phyloP scores from a whole-genome alignment of 2,329 filamentous ascomycete genomes.

The Phialophora macrospora region DNA sequence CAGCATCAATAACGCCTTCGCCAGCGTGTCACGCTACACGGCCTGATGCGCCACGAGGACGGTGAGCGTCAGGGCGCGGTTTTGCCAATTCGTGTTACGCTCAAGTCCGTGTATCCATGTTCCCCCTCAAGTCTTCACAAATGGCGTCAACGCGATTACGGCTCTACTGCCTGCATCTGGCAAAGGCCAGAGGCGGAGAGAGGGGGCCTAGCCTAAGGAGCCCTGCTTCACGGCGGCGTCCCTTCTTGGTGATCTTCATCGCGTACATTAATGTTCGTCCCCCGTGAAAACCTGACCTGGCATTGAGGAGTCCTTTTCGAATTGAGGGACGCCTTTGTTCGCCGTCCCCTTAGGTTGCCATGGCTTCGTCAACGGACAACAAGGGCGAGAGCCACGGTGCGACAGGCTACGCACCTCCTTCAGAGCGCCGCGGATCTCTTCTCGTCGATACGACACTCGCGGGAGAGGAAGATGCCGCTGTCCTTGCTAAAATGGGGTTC shows the following conservation, averaged over 20 bases:
- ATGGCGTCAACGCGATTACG: neutral
- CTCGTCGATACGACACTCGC: conserved; percentile 34
- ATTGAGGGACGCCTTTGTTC: neutral
- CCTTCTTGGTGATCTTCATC: neutral
- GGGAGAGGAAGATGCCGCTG: conserved; percentile 48
- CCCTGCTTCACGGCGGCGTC: neutral
- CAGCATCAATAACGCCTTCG: neutral
- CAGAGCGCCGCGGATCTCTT: conserved; percentile 29
- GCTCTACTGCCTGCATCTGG: neutral
- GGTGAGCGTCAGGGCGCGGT: neutral
- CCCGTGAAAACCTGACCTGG: neutral
- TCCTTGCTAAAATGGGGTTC: conserved; percentile 44
- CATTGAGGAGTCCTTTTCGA: neutral
- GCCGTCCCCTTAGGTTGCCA: neutral
- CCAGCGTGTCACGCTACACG: neutral
- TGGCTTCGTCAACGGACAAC: conserved; percentile 6
- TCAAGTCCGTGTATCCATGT: conserved; percentile 8
- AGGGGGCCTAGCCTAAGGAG: neutral
- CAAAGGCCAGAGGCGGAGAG: neutral
- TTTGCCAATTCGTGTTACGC: conserved; percentile 10
- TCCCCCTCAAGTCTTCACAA: neutral
- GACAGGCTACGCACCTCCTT: conserved; percentile 6
- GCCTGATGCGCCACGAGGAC: neutral
- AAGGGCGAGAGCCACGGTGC: conserved; percentile 3
- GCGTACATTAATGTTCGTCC: neutral